A percentile compares a stretch with the other conserved stretches of the same genome.
These are phyloP conservation scores for Ricinus communis DNA, from an alignment of 345 rosid genomes.

Conservation along the genomic window DNA sequence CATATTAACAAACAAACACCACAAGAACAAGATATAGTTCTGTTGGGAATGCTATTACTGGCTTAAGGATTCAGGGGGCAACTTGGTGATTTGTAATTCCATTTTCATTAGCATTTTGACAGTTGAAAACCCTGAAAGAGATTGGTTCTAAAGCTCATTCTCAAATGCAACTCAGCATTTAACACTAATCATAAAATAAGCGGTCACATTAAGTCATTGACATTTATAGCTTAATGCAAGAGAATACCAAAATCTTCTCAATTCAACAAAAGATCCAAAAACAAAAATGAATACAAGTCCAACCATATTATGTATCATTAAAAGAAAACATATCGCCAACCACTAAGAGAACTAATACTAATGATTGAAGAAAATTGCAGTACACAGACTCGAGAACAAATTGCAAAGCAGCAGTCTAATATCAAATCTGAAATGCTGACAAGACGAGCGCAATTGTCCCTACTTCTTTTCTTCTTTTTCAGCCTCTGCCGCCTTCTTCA, in stretches of 20 bases:
- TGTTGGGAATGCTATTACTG: too few species aligned
- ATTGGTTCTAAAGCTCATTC: too few species aligned
- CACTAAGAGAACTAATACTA: neutral
- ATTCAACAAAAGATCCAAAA: neutral
- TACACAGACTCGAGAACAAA: neutral
- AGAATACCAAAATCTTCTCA: neutral
- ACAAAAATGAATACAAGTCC: neutral
- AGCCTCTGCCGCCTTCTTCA: constrained; percentile 35
- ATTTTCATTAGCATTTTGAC: too few species aligned
- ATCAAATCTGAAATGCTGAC: neutral
- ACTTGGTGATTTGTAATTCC: too few species aligned
- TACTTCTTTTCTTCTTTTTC: constrained; percentile 35
- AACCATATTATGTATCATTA: neutral
- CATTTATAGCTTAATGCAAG: too few species aligned
- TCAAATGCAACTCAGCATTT: too few species aligned
- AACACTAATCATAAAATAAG: too few species aligned
- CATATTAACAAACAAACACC: too few species aligned
- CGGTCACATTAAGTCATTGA: too few species aligned
- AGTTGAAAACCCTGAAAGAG: too few species aligned
- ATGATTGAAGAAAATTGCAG: neutral
- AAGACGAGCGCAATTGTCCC: neutral
- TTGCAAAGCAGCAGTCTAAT: neutral
- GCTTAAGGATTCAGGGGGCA: too few species aligned
- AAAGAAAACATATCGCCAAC: neutral
- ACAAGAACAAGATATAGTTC: too few species aligned